Conservation (phyloP, 2,329 filamentous ascomycete genomes). For the Cladophialophora psammophila region DNA sequence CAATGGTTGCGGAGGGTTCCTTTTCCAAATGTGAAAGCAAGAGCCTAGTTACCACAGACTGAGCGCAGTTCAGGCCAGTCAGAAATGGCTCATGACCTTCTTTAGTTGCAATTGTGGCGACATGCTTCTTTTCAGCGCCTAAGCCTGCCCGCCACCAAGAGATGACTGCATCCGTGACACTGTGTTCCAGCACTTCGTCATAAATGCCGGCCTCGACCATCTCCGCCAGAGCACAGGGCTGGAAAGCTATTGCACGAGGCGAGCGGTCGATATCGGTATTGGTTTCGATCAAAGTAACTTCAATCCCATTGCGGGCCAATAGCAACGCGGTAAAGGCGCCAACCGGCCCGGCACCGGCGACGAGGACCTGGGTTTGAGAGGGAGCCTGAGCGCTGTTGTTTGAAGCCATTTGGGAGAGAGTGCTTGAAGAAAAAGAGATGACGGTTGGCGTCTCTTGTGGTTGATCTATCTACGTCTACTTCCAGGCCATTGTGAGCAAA, state of each 20-base stretch:
- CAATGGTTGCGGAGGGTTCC: background rate
- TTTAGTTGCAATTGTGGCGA: slow-evolving; percentile 28
- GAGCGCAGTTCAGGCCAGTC: slow-evolving; percentile 3
- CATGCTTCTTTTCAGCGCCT: slow-evolving; percentile 30
- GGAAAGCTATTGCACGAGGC: slow-evolving; percentile 25
- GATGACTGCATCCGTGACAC: slow-evolving; percentile 17
- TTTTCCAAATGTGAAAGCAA: background rate
- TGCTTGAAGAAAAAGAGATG: too few species aligned
- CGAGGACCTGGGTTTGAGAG: slow-evolving; percentile 19
- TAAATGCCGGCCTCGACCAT: slow-evolving; percentile 15
- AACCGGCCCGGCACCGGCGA: slow-evolving; percentile 44
- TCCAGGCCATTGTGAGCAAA: too few species aligned
- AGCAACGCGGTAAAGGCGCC: slow-evolving; percentile 43
- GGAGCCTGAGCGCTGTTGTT: background rate
- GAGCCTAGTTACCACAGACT: background rate
- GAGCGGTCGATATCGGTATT: slow-evolving; percentile 6
- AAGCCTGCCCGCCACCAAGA: slow-evolving; percentile 22
- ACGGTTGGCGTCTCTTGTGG: too few species aligned
- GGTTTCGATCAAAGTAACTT: slow-evolving; percentile 4
- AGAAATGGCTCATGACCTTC: slow-evolving; percentile 25
- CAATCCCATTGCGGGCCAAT: slow-evolving; percentile 28
- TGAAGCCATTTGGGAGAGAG: background rate
- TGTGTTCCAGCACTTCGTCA: slow-evolving; percentile 17
- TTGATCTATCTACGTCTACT: too few species aligned
- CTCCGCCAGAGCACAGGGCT: slow-evolving; percentile 17